These are phyloP conservation scores for Nemania sp. DNA, from an alignment of 2,329 filamentous ascomycete genomes.

Conservation along the genomic window DNA sequence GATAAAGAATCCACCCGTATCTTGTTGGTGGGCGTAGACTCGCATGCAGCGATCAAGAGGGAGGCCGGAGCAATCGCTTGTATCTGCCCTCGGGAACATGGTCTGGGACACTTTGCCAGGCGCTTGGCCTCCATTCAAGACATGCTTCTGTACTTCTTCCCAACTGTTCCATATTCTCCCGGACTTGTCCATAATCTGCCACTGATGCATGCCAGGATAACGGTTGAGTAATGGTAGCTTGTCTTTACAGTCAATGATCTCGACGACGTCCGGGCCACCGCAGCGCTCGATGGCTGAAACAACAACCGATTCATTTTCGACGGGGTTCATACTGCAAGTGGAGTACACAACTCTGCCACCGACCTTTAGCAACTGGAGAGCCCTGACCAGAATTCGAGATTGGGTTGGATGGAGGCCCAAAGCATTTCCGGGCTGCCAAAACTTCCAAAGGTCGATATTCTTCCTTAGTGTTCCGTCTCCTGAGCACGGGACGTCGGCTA, in stretches of 20 bases:
- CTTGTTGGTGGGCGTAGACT: constrained; percentile 92
- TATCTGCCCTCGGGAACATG: constrained; percentile 76
- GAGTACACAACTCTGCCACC: constrained; percentile 96
- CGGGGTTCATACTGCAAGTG: constrained; percentile 97
- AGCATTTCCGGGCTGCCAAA: constrained; percentile 87
- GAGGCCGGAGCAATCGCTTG: constrained; percentile 60
- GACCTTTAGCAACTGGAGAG: constrained; percentile 93
- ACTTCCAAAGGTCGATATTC: constrained; percentile 91
- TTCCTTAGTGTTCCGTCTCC: constrained; percentile 94
- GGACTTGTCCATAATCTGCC: constrained; percentile 90
- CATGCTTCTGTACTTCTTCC: constrained; percentile 75
- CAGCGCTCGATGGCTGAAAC: constrained; percentile 87
- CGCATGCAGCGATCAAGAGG: constrained; percentile 90
- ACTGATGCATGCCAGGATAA: constrained; percentile 73
- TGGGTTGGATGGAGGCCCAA: constrained; percentile 87
- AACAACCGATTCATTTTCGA: constrained; percentile 94
- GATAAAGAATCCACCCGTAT: constrained; percentile 98
- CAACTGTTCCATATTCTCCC: constrained; percentile 79
- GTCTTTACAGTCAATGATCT: constrained; percentile 81
- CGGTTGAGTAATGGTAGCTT: constrained; percentile 77
- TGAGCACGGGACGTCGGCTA: constrained; percentile 95
- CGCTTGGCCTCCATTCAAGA: constrained; percentile 61
- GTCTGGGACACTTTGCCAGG: constrained; percentile 72
- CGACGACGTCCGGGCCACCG: constrained; percentile 78
- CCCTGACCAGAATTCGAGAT: constrained; percentile 84